Evolutionary conservation across 2,329 filamentous ascomycete species (phyloP).

Genomic region (Colletotrichum incanum): DNA sequence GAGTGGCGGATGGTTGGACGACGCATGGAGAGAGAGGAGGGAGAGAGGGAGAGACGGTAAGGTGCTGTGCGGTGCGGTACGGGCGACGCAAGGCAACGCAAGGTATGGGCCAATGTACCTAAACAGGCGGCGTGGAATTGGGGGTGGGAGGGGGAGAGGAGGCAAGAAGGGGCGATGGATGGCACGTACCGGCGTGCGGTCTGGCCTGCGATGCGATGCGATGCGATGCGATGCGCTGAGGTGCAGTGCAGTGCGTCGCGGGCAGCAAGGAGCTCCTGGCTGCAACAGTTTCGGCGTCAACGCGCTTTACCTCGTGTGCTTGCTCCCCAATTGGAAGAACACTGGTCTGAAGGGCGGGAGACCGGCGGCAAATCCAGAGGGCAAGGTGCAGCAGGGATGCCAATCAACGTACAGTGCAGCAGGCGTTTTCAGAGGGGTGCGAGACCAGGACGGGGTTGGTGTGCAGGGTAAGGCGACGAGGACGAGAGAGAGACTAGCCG

Average conservation of each 20-base stretch:
- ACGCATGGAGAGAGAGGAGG: background rate
- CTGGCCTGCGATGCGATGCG: constrained; percentile 24
- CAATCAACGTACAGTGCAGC: background rate
- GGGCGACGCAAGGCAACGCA: background rate
- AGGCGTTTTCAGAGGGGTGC: background rate
- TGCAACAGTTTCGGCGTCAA: constrained; percentile 52
- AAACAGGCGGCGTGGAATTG: background rate
- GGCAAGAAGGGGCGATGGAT: constrained; percentile 17
- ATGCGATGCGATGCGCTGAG: constrained; percentile 36
- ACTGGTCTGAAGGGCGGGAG: constrained; percentile 22
- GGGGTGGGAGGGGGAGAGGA: background rate
- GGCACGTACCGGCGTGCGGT: constrained; percentile 37
- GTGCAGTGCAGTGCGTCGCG: constrained; percentile 32
- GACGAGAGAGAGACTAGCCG: background rate
- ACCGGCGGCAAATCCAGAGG: constrained; percentile 20
- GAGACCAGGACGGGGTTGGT: background rate
- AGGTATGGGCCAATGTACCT: constrained; percentile 14
- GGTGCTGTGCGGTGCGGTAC: background rate
- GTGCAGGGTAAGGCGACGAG: constrained; percentile 2
- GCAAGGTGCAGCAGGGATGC: background rate
- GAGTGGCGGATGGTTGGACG: constrained; percentile 15
- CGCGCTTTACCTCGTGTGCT: constrained; percentile 27
- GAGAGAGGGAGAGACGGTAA: background rate
- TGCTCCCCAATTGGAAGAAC: background rate
- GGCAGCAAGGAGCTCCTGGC: constrained; percentile 46